Percentiles rank a stretch among this genome's conserved stretches.
Evolutionary conservation across 148 eudicot species (phyloP).

Genomic region (Nepenthes mirabilis): DNA sequence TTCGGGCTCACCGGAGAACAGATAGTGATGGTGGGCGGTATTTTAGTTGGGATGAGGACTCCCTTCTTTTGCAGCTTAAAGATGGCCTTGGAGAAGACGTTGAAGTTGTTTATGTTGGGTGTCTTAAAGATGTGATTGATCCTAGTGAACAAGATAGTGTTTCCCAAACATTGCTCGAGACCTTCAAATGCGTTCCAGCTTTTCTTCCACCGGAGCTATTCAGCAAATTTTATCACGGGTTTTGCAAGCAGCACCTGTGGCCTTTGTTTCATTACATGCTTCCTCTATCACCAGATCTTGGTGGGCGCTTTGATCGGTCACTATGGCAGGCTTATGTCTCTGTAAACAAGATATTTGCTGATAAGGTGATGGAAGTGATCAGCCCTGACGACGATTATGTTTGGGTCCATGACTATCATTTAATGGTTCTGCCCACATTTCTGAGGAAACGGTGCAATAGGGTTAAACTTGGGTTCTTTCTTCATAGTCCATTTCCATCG

Average conservation of each 20-base stretch:
- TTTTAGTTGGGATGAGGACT: constrained; percentile 5
- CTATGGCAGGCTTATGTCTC: constrained; percentile 17
- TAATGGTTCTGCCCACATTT: constrained; percentile 11
- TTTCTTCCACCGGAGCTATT: constrained; percentile 3
- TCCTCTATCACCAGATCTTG: constrained; percentile 6
- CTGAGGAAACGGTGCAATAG: constrained; percentile 11
- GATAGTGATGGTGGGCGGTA: constrained; percentile 2
- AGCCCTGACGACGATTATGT: constrained; percentile 14
- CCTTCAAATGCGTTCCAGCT: constrained; percentile 6
- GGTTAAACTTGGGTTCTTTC: constrained; percentile 12
- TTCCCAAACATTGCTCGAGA: constrained; percentile 4
- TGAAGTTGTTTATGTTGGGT: constrained; percentile 4
- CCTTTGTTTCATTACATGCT: constrained; percentile 9
- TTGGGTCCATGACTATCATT: constrained; percentile 14
- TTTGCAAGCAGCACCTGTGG: constrained; percentile 8
- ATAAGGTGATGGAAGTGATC: constrained; percentile 16
- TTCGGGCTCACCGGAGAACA: neutral
- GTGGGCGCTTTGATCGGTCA: constrained; percentile 7
- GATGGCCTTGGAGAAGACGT: constrained; percentile 6
- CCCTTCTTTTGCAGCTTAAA: constrained; percentile 3
- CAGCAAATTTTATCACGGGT: constrained; percentile 3
- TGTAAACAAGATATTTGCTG: constrained; percentile 15
- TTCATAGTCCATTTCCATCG: constrained; percentile 12
- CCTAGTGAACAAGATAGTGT: constrained; percentile 3
- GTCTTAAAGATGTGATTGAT: constrained; percentile 4